Conservation (phyloP, 1,284 basidiomycete genomes). For the Xerocomus minutiporus region DNA sequence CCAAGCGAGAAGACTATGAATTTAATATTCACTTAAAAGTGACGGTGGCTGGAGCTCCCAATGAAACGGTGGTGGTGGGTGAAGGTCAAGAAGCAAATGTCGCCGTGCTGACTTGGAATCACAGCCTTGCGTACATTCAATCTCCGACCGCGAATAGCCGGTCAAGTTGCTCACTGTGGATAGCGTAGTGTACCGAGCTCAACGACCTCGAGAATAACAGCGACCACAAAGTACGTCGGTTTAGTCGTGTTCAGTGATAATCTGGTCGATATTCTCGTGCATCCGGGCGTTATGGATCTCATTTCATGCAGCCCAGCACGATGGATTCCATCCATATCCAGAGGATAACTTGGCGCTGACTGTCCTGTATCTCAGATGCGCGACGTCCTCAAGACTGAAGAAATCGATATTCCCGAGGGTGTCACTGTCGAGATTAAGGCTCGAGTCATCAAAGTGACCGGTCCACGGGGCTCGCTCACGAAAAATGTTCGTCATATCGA, state of each 20-base stretch:
- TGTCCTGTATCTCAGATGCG: slow-evolving; percentile 58
- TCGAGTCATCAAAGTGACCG: slow-evolving; percentile 83
- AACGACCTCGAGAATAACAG: slow-evolving; percentile 25
- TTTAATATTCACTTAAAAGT: slow-evolving; percentile 38
- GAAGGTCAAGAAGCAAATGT: slow-evolving; percentile 36
- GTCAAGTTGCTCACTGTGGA: slow-evolving; percentile 2
- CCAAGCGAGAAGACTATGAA: slow-evolving; percentile 35
- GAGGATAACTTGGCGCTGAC: slow-evolving; percentile 24
- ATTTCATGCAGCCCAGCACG: slow-evolving; percentile 8
- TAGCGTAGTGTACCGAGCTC: slow-evolving; percentile 5
- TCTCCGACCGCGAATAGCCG: slow-evolving; percentile 34
- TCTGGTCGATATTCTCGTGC: background rate
- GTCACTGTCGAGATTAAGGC: slow-evolving; percentile 86
- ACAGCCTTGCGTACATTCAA: slow-evolving; percentile 22
- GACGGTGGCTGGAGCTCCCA: slow-evolving; percentile 33
- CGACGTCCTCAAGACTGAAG: slow-evolving; percentile 91
- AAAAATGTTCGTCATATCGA: slow-evolving; percentile 94
- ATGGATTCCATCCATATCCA: slow-evolving; percentile 30
- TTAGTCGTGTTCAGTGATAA: background rate
- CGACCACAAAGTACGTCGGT: slow-evolving; percentile 27
- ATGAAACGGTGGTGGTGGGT: slow-evolving; percentile 47
- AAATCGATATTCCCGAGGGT: slow-evolving; percentile 83
- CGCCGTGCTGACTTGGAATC: slow-evolving; percentile 24
- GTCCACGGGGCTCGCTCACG: slow-evolving; percentile 83
- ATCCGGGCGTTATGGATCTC: background rate